Percentiles rank a stretch among this genome's conserved stretches.
These are phyloP conservation scores for Lepiota venenata DNA, from an alignment of 768 basidiomycete genomes.

Conservation along the genomic window DNA sequence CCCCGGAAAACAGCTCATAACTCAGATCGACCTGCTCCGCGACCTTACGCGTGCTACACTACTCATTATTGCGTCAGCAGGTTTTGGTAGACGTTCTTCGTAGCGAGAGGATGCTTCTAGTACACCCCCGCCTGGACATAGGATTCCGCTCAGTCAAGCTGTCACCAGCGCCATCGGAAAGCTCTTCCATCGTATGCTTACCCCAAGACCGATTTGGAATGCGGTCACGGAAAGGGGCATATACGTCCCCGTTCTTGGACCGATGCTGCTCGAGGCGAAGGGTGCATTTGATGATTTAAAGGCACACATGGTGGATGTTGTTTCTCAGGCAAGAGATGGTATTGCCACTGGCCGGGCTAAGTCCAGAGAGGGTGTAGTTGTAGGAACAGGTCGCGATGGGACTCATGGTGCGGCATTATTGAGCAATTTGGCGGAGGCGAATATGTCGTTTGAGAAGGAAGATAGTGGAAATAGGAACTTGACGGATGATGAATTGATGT, in stretches of 20 bases:
- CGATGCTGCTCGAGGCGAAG: slow-evolving; percentile 22
- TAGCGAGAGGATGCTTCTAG: slow-evolving; percentile 27
- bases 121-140: slow-evolving; percentile 26
- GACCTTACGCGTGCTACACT: slow-evolving; percentile 31
- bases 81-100: slow-evolving; percentile 35
- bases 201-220: slow-evolving; percentile 30
- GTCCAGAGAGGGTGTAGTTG: neutral
- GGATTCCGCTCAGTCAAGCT: slow-evolving; percentile 32
- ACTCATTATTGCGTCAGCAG: slow-evolving; percentile 36
- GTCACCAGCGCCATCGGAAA: slow-evolving; percentile 25
- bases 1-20: slow-evolving; percentile 2
- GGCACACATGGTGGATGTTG: slow-evolving; percentile 37
- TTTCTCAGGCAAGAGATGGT: slow-evolving; percentile 33
- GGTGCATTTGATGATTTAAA: slow-evolving; percentile 34
- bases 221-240: slow-evolving; percentile 21
- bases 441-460: slow-evolving; percentile 31
- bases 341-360: slow-evolving; percentile 12
- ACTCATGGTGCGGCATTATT: slow-evolving; percentile 34
- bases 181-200: slow-evolving; percentile 25
- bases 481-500: slow-evolving; percentile 43
- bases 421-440: slow-evolving; percentile 44
- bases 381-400: slow-evolving; percentile 17
- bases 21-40: slow-evolving; percentile 19
- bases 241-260: slow-evolving; percentile 33
- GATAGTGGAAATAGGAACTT: slow-evolving; percentile 25